These are phyloP conservation scores for Phlegmacium glaucopus DNA, from an alignment of 768 basidiomycete species.

Conservation along the genomic window DNA sequence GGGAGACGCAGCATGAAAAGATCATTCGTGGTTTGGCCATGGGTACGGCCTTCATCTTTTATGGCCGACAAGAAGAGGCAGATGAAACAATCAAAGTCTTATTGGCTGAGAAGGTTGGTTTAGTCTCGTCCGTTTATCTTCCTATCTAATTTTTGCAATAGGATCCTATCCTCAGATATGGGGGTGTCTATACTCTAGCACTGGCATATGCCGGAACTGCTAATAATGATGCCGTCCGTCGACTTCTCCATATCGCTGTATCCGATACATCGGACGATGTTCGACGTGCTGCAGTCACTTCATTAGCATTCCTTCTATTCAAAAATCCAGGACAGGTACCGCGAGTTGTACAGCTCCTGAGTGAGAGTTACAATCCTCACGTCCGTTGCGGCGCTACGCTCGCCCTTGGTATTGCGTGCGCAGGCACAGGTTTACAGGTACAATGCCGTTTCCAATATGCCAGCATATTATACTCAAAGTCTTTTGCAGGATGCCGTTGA, in stretches of 20 bases:
- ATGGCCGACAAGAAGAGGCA: conserved; percentile 90
- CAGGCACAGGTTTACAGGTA: conserved; percentile 93
- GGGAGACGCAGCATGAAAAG: conserved; percentile 98
- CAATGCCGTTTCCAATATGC: conserved; percentile 12
- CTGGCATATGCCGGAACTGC: conserved; percentile 96
- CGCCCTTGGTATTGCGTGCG: conserved; percentile 95
- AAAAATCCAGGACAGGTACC: conserved; percentile 97
- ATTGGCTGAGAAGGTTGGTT: conserved; percentile 77
- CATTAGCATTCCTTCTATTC: conserved; percentile 94
- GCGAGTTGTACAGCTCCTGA: conserved; percentile 91
- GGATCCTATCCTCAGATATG: conserved; percentile 97
- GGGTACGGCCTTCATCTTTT: conserved; percentile 89
- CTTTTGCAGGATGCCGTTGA: conserved; percentile 82
- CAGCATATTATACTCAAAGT: conserved; percentile 3
- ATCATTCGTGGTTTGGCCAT: conserved; percentile 95
- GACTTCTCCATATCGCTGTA: conserved; percentile 92
- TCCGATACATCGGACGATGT: conserved; percentile 99
- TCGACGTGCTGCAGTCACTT: conserved; percentile 92
- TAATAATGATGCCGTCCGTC: conserved; percentile 89
- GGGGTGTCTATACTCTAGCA: conserved; percentile 95
- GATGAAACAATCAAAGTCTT: conserved; percentile 77
- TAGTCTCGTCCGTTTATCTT: background rate
- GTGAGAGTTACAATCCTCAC: conserved; percentile 98
- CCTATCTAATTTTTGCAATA: conserved; percentile 28
- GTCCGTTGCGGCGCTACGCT: conserved; percentile 96